Conservation (phyloP, 768 basidiomycete genomes). For the Suillus weaverae region DNA sequence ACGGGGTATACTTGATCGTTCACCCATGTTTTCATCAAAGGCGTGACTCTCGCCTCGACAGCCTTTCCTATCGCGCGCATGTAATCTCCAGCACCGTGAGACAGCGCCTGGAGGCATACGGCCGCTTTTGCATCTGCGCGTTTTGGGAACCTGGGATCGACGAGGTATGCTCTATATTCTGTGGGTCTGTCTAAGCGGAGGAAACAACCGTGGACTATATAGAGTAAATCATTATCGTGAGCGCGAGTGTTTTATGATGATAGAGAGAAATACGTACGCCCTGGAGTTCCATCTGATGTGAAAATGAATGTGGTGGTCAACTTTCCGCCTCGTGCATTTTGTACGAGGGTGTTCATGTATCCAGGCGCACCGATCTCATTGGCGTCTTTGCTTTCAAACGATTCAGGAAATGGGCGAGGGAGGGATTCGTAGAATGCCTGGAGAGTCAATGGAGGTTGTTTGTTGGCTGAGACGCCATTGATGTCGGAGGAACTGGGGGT, state of each 20-base stretch:
- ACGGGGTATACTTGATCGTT: conserved; percentile 46
- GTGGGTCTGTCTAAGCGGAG: conserved; percentile 56
- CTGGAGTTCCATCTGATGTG: conserved; percentile 40
- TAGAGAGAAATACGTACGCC: conserved; percentile 39
- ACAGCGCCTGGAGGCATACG: conserved; percentile 64
- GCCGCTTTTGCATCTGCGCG: conserved; percentile 70
- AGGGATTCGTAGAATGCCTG: conserved; percentile 66
- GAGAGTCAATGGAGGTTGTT: conserved; percentile 38
- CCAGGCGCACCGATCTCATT: conserved; percentile 54
- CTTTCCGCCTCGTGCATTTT: conserved; percentile 52
- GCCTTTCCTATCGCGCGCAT: conserved; percentile 45
- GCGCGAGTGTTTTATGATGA: neutral
- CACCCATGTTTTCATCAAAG: conserved; percentile 45
- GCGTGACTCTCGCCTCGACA: conserved; percentile 47
- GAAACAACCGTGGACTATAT: conserved; percentile 60
- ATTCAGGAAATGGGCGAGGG: conserved; percentile 62
- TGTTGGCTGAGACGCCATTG: conserved; percentile 5
- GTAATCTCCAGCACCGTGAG: conserved; percentile 58
- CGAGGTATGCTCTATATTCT: conserved; percentile 55
- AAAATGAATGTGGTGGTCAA: conserved; percentile 45
- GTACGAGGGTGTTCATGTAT: conserved; percentile 52
- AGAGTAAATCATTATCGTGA: neutral
- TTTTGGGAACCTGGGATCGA: conserved; percentile 61
- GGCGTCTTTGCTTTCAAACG: conserved; percentile 45
- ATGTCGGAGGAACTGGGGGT: conserved; percentile 10